Base-by-base conservation (phyloP, 2,329 filamentous ascomycete species). In the Fulvia fulva region DNA sequence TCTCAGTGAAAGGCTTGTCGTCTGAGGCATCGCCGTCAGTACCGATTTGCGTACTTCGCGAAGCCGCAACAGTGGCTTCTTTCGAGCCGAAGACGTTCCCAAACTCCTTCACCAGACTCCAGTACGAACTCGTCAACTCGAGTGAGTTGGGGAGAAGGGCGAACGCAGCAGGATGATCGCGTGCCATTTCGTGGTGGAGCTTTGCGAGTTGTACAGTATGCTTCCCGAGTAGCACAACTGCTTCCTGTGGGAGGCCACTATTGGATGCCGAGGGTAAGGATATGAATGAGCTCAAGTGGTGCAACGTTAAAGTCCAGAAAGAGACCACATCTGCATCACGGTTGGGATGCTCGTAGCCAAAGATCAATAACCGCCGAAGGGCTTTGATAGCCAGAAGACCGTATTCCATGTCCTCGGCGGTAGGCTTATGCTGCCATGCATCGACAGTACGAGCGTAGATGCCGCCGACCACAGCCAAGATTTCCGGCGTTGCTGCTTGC, bases 121-220 rank as follows among this genome's bases (percentile, higher is more conserved):
- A 97, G 73, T 97, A 97, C 16, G 88, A 87, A 64, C 84, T 85
- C 1, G 90, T 86, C 23, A 97, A 83, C 16, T 86, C 80, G 16
- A 96, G 77, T 1, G 90, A 91, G 67, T 90, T 87, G 1, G 91
- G 90, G 6, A 99, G 81, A 12, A 90, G 80, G 0, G 87, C 86
- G 73, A 97, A 97, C 55, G 91, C 89, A 3, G 89, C 87, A 1
- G 92, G 86, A 71, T 96, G 91, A 5, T 80, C 77, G 51, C 85
- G 84, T 1, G 90, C 86, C 87, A 97, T 93, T 56, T 91, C 87
- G 41, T 95, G 81, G 71, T 97, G 94, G 2, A 99, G 78, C 74
- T 97, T 99, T 3, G 92, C 87, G 51, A 97, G 87, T 70, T 97
- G 92, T 44, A 97, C 76, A 1, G 96, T 79, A 70, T 97, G 92